Evolutionary conservation across 441 rosid species (phyloP), one percentile per base, ranked within the genome.

Genomic region (Pelargonium australe): DNA sequence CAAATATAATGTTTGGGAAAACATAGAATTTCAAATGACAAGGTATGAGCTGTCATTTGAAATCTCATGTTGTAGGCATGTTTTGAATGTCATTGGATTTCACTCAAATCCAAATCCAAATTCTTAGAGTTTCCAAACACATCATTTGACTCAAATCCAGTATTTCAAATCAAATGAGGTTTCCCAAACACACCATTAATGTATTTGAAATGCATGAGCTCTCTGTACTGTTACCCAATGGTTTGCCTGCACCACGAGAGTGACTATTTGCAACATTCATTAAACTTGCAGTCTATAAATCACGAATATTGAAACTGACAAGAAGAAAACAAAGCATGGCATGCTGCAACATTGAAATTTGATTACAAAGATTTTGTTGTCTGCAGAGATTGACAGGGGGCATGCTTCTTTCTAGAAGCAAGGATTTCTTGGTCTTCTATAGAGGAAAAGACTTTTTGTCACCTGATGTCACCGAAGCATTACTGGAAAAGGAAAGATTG

Each of bases 351-450:
- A 68, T 41, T 43, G 57, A 75, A 66, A 25, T 69, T 67, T 70
- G 73, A 70, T 65, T 31, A 55, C n/a, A n/a, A 70, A 20, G 73
- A 67, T 67, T 47, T 71, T 63, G 55, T 70, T 81, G 80, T 75
- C 74, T 76, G 76, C 85, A 91, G 99, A 88, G 77, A 84, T 80
- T 94, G 87, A 94, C 97, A 5, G 97, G 97, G 67, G 96, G 96
- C 41, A 76, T 80, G 73, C 83, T 94, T 67, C 89, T 94, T 31
- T 88, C 95, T 2, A 83, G 94, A 82, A 89, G 84, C 88, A 91
- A 89, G 81, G 95, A 94, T 75, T 89, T 82, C 77, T 82, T 94
- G 83, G 96, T 94, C 68, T 94, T 91, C 83, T 94, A 94, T 69
- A 84, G 99, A 78, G 99, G 99, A 70, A 94, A 91, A 75, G 77